Evolutionary conservation across 108 stramenopile genomes (phyloP).

Genomic region (Cyclotella atomus): DNA sequence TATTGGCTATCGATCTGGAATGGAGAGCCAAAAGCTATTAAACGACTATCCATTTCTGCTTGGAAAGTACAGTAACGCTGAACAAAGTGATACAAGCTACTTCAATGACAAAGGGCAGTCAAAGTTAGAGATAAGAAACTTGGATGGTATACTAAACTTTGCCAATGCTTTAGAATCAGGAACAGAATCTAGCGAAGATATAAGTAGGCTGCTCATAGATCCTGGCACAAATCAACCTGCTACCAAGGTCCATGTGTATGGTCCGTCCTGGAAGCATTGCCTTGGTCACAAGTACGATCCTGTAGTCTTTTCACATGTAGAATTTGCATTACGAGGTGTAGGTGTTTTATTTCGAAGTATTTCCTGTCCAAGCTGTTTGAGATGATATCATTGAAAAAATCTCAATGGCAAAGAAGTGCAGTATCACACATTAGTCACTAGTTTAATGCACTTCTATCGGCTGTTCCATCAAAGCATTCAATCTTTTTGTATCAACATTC

Average conservation of each 20-base stretch:
- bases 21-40: slow-evolving; percentile 46
- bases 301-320: slow-evolving; percentile 23
- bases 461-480: too few species aligned
- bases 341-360: background rate
- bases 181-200: background rate
- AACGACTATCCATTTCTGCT: slow-evolving; percentile 17
- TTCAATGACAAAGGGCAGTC: slow-evolving; percentile 4
- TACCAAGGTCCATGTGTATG: slow-evolving; percentile 26
- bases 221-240: slow-evolving; percentile 19
- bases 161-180: slow-evolving; percentile 21
- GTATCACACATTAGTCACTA: background rate
- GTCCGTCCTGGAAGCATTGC: slow-evolving; percentile 17
- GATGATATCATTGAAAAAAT: background rate
- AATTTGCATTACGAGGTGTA: slow-evolving; percentile 21
- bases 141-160: slow-evolving; percentile 35
- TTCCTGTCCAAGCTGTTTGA: slow-evolving; percentile 4
- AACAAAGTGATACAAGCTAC: background rate
- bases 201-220: background rate
- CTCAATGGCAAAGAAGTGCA: background rate
- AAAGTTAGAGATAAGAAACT: slow-evolving; percentile 13
- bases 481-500: background rate
- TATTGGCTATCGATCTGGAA: slow-evolving; percentile 68
- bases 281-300: background rate
- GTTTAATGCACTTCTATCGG: background rate
- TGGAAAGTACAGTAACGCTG: background rate